A percentile compares a stretch with the other conserved stretches of the same genome.
These are phyloP conservation scores for Darksidea phi DNA, from an alignment of 495 filamentous ascomycete species.

Conservation along the genomic window DNA sequence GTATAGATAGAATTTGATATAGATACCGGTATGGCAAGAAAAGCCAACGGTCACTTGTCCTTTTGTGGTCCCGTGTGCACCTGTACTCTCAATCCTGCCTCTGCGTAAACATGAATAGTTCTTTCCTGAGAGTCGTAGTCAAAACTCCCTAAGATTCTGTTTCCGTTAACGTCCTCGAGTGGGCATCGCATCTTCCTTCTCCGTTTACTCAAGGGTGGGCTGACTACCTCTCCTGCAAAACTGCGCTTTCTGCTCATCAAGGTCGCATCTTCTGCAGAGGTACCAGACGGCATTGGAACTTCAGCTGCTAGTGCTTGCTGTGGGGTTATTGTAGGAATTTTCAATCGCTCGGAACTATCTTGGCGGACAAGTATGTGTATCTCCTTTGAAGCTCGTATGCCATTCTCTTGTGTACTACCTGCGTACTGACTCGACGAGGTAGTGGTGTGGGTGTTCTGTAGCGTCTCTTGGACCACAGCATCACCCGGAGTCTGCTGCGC, in stretches of 20 bases:
- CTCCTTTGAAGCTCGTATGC: conserved; percentile 11
- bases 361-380: conserved; percentile 17
- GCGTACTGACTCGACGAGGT: conserved; percentile 11
- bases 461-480: conserved; percentile 18
- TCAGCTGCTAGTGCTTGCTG: background rate
- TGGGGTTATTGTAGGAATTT: background rate
- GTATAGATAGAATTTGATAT: too few relatives aligned
- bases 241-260: background rate
- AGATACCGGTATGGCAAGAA: background rate
- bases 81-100: conserved; percentile 18
- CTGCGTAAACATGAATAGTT: conserved; percentile 21
- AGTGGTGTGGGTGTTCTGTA: background rate
- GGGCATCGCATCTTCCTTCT: conserved; percentile 7
- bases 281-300: background rate
- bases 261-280: background rate
- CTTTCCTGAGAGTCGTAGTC: conserved; percentile 24
- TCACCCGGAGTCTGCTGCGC: background rate
- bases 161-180: conserved; percentile 11
- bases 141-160: conserved; percentile 8
- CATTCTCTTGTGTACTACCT: conserved; percentile 15
- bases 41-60: background rate
- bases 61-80: conserved; percentile 5
- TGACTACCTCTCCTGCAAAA: background rate
- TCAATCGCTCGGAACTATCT: conserved; percentile 15
- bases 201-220: conserved; percentile 17